Evolutionary conservation across 2,329 filamentous ascomycete genomes (phyloP).

Genomic region (Bipolaris bicolor): DNA sequence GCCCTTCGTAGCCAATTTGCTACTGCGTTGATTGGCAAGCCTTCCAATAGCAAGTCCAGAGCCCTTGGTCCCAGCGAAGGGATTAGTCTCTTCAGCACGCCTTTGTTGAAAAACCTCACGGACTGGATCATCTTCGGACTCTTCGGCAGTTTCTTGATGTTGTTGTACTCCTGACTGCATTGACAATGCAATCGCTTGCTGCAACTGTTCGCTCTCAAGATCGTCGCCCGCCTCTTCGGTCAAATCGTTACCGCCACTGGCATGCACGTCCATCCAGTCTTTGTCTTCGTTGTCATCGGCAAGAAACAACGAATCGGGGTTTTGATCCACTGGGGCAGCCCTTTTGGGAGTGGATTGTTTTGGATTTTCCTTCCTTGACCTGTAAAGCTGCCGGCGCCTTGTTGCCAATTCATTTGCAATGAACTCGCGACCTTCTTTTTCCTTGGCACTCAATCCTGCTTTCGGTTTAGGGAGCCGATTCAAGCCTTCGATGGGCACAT

Average conservation of each 20-base stretch:
- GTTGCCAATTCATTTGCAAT: conserved; percentile 49
- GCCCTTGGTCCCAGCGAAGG: conserved; percentile 50
- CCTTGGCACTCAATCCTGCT: conserved; percentile 35
- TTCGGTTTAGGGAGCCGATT: conserved; percentile 76
- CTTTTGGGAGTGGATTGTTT: conserved; percentile 22
- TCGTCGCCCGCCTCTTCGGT: conserved; percentile 58
- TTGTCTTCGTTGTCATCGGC: conserved; percentile 51
- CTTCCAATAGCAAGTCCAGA: conserved; percentile 69
- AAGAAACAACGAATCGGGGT: conserved; percentile 64
- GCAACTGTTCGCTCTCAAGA: conserved; percentile 76
- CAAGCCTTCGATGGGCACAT: conserved; percentile 87
- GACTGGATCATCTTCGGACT: conserved; percentile 51
- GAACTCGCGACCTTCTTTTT: conserved; percentile 44
- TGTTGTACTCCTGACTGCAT: conserved; percentile 58
- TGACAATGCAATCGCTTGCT: conserved; percentile 83
- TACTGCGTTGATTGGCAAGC: conserved; percentile 75
- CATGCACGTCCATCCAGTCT: conserved; percentile 52
- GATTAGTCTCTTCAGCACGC: conserved; percentile 51
- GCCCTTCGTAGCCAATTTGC: conserved; percentile 52
- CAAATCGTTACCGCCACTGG: conserved; percentile 60
- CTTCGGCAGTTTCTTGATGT: conserved; percentile 59
- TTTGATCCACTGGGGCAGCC: conserved; percentile 36
- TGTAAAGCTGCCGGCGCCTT: conserved; percentile 56
- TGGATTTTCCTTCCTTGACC: conserved; percentile 45
- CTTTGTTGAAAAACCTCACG: conserved; percentile 55